Percentiles rank a stretch among this genome's conserved stretches.
Conservation (phyloP, 2,329 filamentous ascomycete species). For the Botrytis squamosa region DNA sequence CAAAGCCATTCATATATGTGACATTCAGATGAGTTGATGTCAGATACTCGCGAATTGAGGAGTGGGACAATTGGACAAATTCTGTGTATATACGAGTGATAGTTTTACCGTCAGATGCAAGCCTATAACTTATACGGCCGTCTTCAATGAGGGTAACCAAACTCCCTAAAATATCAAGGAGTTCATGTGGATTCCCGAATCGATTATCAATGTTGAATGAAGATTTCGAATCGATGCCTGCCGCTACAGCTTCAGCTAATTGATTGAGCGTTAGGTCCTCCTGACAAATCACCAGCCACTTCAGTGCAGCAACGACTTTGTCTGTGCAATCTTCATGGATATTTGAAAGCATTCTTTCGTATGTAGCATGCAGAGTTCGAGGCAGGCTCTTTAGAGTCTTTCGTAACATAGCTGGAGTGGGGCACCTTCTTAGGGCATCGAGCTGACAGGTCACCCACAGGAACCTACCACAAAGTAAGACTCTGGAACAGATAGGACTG, state of each 20-base stretch:
- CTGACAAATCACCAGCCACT: background rate
- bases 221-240: background rate
- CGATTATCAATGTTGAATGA: conserved; percentile 1
- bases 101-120: too few species aligned
- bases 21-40: background rate
- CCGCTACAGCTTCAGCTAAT: conserved; percentile 11
- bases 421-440: background rate
- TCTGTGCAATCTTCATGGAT: background rate
- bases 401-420: conserved; percentile 3
- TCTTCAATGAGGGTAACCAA: background rate
- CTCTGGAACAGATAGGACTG: background rate
- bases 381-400: background rate
- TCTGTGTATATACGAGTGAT: too few species aligned
- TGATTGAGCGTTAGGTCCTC: background rate
- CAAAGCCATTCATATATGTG: background rate
- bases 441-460: conserved; percentile 9
- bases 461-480: background rate
- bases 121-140: too few species aligned
- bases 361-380: background rate
- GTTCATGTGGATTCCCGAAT: background rate
- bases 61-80: background rate
- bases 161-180: background rate
- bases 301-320: background rate
- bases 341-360: background rate
- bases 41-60: background rate